Percentiles rank a stretch among this genome's conserved stretches.
Conservation (phyloP, 2,329 filamentous ascomycete species). For the Sporothrix dimorphospora region DNA sequence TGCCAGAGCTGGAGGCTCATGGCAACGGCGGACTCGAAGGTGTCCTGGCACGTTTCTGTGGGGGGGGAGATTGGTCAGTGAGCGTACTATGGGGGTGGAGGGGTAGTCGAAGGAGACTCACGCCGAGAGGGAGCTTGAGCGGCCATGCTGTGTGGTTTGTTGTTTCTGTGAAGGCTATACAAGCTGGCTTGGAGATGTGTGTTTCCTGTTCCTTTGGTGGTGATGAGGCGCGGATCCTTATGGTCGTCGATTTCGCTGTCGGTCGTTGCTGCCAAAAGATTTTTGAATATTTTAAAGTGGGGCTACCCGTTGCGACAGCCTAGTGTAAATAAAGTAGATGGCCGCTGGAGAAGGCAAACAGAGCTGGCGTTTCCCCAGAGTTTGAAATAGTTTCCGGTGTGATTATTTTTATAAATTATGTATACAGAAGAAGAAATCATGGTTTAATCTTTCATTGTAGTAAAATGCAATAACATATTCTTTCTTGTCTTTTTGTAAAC, state of each 20-base stretch:
- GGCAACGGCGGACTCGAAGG: slow-evolving; percentile 86
- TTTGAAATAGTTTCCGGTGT: not conserved
- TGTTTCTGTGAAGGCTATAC: not conserved
- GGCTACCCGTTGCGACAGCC: not conserved
- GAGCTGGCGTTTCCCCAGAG: not conserved
- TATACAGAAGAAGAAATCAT: too few species aligned
- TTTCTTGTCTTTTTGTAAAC: too few species aligned
- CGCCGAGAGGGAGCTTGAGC: slow-evolving; percentile 24
- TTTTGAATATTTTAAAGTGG: slow-evolving; percentile 29
- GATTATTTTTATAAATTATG: not conserved
- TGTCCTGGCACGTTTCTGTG: slow-evolving; percentile 60
- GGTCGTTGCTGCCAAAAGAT: slow-evolving; percentile 14
- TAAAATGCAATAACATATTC: too few species aligned
- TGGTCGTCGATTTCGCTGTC: not conserved
- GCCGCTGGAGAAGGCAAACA: not conserved
- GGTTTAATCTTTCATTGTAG: too few species aligned
- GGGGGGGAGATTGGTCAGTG: slow-evolving; percentile 20
- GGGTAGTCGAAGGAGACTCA: not conserved
- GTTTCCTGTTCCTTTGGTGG: not conserved
- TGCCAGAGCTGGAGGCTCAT: slow-evolving; percentile 86
- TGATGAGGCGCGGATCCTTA: not conserved
- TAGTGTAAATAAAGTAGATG: not conserved
- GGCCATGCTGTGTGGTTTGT: slow-evolving; percentile 21
- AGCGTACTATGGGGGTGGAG: not conserved
- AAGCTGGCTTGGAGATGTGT: not conserved